A percentile compares a stretch with the other conserved stretches of the same genome.
Conservation (phyloP, 805 yeast genomes). For the Ogataea pilisensis region DNA sequence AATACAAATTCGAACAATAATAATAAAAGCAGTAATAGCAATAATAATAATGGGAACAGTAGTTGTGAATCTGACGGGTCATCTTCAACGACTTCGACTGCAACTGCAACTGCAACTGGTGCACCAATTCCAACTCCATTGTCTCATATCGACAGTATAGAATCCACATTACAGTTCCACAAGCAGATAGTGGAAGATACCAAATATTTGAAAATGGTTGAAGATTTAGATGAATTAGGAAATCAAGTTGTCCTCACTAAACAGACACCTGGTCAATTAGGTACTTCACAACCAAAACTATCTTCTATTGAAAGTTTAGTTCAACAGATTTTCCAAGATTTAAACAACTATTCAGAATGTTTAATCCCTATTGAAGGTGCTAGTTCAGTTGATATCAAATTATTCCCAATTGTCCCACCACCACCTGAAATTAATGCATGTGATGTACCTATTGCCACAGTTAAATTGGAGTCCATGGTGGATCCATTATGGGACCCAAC, state of each 20-base stretch:
- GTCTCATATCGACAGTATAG: constrained; percentile 3
- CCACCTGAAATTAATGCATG: constrained; percentile 72
- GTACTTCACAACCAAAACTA: constrained; percentile 21
- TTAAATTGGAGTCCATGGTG: constrained; percentile 62
- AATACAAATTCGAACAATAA: no score
- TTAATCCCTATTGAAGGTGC: constrained; percentile 88
- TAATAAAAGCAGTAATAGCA: constrained; percentile 8
- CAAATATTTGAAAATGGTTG: constrained; percentile 29
- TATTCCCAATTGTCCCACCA: constrained; percentile 84
- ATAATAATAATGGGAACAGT: neutral
- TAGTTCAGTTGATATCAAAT: constrained; percentile 85
- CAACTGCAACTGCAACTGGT: neutral
- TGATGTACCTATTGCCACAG: constrained; percentile 92
- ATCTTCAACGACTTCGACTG: neutral
- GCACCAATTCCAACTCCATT: neutral
- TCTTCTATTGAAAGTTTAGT: constrained; percentile 68
- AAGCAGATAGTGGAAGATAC: constrained; percentile 16
- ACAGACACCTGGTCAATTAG: constrained; percentile 21
- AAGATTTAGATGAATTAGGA: constrained; percentile 26
- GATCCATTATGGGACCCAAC: constrained; percentile 98
- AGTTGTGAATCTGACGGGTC: no score
- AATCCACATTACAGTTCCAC: constrained; percentile 3
- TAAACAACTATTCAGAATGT: constrained; percentile 94
- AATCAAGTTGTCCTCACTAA: constrained; percentile 22
- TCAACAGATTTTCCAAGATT: constrained; percentile 88